Evolutionary conservation across 2,329 filamentous ascomycete genomes (phyloP).

Genomic region (Claviceps humidiphila): DNA sequence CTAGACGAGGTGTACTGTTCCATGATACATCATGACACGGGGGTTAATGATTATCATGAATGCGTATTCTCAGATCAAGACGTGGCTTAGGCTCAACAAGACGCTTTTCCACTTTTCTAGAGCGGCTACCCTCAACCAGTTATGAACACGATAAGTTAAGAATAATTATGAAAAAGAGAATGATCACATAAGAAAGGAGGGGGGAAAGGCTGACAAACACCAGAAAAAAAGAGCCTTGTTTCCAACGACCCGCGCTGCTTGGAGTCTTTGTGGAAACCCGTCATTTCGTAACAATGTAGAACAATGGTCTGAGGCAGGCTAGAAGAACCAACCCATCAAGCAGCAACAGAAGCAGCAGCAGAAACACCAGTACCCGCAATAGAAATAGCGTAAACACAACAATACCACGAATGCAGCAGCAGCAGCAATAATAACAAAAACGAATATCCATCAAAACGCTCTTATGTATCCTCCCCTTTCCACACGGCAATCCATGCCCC

Average conservation of each 20-base stretch:
- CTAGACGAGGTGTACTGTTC: not conserved
- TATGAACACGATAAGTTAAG: not conserved
- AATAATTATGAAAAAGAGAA: no score
- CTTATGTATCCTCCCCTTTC: constrained; percentile 8
- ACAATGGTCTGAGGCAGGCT: not conserved
- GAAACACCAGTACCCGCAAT: no score
- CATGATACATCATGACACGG: not conserved
- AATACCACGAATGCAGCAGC: no score
- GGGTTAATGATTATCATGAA: not conserved
- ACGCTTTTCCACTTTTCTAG: no score
- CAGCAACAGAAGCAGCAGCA: no score
- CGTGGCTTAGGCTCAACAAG: no score
- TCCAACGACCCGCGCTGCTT: constrained; percentile 2
- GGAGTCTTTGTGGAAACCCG: not conserved
- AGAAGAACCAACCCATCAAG: no score
- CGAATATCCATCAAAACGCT: constrained; percentile 11
- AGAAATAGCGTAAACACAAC: no score
- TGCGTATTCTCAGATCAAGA: no score
- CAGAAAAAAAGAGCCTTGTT: not conserved
- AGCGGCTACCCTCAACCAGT: not conserved
- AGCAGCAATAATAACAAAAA: not conserved
- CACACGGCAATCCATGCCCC: constrained; percentile 7
- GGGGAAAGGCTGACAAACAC: not conserved
- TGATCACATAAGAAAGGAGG: not conserved
- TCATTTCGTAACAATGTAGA: not conserved